A percentile compares a stretch with the other conserved stretches of the same genome.
Evolutionary conservation across 2,329 filamentous ascomycete species (phyloP).

Genomic region (Fusarium sp.): DNA sequence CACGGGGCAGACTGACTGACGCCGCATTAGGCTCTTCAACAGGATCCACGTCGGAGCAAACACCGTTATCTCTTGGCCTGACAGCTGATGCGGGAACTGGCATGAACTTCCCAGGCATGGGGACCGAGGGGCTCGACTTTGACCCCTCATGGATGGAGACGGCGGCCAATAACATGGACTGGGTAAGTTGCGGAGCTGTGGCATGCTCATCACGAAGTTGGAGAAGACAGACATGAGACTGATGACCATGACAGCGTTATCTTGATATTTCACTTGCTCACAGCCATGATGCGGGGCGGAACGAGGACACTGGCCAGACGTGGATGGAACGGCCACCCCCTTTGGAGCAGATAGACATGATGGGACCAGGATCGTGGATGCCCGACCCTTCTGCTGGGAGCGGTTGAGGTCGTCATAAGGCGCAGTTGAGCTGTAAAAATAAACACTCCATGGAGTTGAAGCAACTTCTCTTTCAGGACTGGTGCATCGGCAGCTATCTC

Average conservation of each 20-base stretch:
- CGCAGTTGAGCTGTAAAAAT: slow-evolving; percentile 4
- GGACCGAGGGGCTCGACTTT: slow-evolving; percentile 44
- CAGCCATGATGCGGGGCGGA: slow-evolving; percentile 45
- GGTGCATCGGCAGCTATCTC: slow-evolving; percentile 10
- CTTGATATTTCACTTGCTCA: slow-evolving; percentile 52
- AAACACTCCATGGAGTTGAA: slow-evolving; percentile 9
- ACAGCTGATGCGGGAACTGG: slow-evolving; percentile 31
- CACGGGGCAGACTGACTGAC: slow-evolving; percentile 30
- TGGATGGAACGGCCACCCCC: slow-evolving; percentile 47
- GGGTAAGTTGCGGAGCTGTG: slow-evolving; percentile 47
- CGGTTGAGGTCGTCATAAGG: slow-evolving; percentile 15
- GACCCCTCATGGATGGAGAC: slow-evolving; percentile 54
- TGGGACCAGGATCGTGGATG: slow-evolving; percentile 42
- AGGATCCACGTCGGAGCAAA: slow-evolving; percentile 35
- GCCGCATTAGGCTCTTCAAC: slow-evolving; percentile 27
- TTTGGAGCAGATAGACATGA: slow-evolving; percentile 45
- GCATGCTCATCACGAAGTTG: not conserved
- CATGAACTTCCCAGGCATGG: slow-evolving; percentile 40
- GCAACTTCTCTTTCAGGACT: slow-evolving; percentile 14
- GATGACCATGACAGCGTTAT: slow-evolving; percentile 43
- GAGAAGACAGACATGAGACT: slow-evolving; percentile 7
- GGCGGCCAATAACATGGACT: slow-evolving; percentile 51
- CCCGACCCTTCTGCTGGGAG: slow-evolving; percentile 1
- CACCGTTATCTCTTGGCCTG: slow-evolving; percentile 37
- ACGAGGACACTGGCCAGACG: slow-evolving; percentile 44